Evolutionary conservation across 345 rosid genomes (phyloP).

Genomic region (Gossypium anomalum): DNA sequence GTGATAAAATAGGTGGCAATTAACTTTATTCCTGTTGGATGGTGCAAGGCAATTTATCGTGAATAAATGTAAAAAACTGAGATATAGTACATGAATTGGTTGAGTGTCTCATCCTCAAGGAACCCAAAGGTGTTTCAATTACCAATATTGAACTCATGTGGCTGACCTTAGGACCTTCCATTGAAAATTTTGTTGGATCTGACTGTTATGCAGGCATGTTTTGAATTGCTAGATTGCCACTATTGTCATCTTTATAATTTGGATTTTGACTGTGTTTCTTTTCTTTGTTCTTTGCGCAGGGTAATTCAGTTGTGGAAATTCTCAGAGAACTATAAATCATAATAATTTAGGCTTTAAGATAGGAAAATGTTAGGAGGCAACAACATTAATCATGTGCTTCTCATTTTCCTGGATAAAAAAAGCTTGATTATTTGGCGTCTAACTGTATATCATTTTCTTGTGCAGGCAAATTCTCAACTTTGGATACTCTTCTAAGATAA

Average conservation of each 20-base stretch:
- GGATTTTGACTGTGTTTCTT: background rate
- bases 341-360: conserved; percentile 1
- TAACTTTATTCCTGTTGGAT: background rate
- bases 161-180: background rate
- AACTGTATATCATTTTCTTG: background rate
- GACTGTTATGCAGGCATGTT: background rate
- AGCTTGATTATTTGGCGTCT: background rate
- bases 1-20: background rate
- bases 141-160: background rate
- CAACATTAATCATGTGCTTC: conserved; percentile 47
- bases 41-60: background rate
- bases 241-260: background rate
- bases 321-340: conserved; percentile 19
- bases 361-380: conserved; percentile 65
- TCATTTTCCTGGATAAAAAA: conserved; percentile 41
- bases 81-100: background rate
- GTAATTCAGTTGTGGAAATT: conserved; percentile 3
- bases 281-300: conserved; percentile 23
- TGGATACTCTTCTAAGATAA: conserved; percentile 14
- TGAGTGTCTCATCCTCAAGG: background rate
- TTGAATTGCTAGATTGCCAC: background rate
- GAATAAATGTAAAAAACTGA: background rate
- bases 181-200: background rate
- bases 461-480: conserved; percentile 29
- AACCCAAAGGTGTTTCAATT: background rate